Conservation (phyloP, 1,284 basidiomycete genomes). For the Leccinum subrobustum region DNA sequence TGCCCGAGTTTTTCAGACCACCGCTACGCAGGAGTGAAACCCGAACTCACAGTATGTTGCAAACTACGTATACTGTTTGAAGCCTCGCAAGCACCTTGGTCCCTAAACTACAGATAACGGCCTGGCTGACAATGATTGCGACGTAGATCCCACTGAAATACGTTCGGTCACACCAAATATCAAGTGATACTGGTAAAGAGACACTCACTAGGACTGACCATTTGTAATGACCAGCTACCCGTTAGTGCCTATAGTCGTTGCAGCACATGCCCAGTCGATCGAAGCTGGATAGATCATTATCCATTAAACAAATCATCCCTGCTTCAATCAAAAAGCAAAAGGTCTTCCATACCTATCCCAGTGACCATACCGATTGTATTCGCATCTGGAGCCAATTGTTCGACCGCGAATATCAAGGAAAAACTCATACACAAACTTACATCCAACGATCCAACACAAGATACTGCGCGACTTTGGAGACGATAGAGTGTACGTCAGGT, state of each 20-base stretch:
- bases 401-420: background rate
- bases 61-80: slow-evolving; percentile 30
- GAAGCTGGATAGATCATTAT: slow-evolving; percentile 31
- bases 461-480: slow-evolving; percentile 27
- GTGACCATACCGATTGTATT: slow-evolving; percentile 41
- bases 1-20: slow-evolving; percentile 12
- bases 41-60: slow-evolving; percentile 35
- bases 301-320: background rate
- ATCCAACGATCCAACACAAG: slow-evolving; percentile 43
- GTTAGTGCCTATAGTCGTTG: slow-evolving; percentile 35
- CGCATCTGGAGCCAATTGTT: slow-evolving; percentile 28
- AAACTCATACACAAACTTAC: slow-evolving; percentile 17
- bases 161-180: background rate
- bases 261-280: slow-evolving; percentile 45
- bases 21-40: background rate
- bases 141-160: slow-evolving; percentile 33
- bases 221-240: slow-evolving; percentile 30
- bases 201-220: slow-evolving; percentile 32
- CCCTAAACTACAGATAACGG: slow-evolving; percentile 41
- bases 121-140: slow-evolving; percentile 34
- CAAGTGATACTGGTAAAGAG: too few relatives aligned
- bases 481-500: slow-evolving; percentile 38
- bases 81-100: slow-evolving; percentile 38
- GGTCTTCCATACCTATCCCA: slow-evolving; percentile 20
- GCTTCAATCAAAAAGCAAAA: background rate